phyloP scores from a whole-genome alignment of 495 filamentous ascomycete species.

The Tuber magnatum region DNA sequence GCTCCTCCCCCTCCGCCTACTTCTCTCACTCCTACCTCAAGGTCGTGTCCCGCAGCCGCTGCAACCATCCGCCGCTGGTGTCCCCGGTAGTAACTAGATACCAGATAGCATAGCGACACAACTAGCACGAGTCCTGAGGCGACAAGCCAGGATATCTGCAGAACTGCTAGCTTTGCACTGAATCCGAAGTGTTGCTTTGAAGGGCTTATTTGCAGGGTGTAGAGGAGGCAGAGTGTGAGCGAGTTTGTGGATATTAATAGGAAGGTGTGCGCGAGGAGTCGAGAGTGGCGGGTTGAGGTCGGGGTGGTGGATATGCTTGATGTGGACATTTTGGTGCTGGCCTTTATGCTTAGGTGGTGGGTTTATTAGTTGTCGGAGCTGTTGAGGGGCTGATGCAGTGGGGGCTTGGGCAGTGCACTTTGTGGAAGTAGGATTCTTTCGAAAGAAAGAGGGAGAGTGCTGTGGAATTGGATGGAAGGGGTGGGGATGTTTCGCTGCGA shows the following conservation, averaged over 20 bases:
- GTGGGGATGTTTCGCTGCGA: background rate
- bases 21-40: background rate
- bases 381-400: background rate
- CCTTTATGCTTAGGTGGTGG: background rate
- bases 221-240: constrained; percentile 5
- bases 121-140: background rate
- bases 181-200: background rate
- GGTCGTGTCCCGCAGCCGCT: background rate
- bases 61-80: background rate
- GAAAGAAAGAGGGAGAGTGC: background rate
- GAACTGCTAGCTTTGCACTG: background rate
- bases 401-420: background rate
- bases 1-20: background rate
- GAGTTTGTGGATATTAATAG: constrained; percentile 11
- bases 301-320: background rate
- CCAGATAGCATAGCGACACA: background rate
- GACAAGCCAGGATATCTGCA: constrained; percentile 7
- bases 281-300: background rate
- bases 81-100: background rate
- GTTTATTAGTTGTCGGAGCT: background rate
- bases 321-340: background rate
- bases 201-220: constrained; percentile 6
- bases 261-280: background rate
- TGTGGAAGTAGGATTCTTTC: background rate
- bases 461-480: background rate